Base-by-base conservation (phyloP, 768 basidiomycete genomes). In the Boletus vinaceobasis region DNA sequence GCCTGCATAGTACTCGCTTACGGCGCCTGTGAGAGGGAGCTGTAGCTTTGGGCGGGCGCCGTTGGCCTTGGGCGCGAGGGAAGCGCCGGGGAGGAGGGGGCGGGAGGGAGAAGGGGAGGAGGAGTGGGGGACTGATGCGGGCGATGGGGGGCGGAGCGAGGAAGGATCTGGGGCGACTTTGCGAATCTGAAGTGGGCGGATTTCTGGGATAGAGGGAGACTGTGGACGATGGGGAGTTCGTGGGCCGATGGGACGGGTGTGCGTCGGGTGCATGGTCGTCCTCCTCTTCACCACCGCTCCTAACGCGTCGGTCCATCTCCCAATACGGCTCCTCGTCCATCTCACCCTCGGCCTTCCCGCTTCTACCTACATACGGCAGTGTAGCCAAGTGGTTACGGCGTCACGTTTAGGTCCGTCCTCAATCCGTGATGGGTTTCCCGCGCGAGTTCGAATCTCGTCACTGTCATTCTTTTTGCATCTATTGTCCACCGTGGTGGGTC, bases 391-490 rank as follows among this genome's bases (percentile, higher is more conserved):
- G 77, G 77, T 79, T 79, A 79, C 76, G 77, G 77, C 77, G 77
- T 79, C 77, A 79, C 78, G 78, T 79, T 79, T 79, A 79, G 77
- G 77, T 70, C 50, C 39, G 38, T 39, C 48, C 52, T 66, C 63
- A 72, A 72, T 72, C 77, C 78, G 77, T 79, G 77, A 79, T 79
- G 77, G 77, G 77, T 77, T 76, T 76, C 68, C 77, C 77, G 77
- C 77, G 77, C 77, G 77, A 79, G 77, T 79, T 79, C 77, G 77
- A 79, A 79, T 79, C 77, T 79, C 77, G 77, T 79, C 77, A 79
- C 75, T 79, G 77, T 79, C 77, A 79, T 23, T 32, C 4, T 61
- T 62, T 62, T 51, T 56, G 26, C 23, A 2, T 9, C 44, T 54
- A 56, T 59, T 55, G 64, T 62, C 56, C 56, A 52, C 43, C 17